These are phyloP conservation scores for Cardamine resedifolia DNA, from an alignment of 345 rosid species.

Conservation along the genomic window DNA sequence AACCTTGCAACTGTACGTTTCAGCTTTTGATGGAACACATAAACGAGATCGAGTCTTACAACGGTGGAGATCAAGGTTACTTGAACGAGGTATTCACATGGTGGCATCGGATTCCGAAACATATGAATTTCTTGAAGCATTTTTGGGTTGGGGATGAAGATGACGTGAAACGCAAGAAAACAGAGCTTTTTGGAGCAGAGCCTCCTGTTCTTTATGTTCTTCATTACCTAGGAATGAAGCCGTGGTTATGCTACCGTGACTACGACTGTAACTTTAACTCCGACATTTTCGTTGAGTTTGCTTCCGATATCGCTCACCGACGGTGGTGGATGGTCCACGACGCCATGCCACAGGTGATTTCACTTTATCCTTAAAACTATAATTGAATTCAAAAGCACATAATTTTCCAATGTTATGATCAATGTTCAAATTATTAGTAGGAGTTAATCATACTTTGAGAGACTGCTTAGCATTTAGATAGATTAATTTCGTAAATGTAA, in stretches of 20 bases:
- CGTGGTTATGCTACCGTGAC: constrained; percentile 90
- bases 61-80: constrained; percentile 92
- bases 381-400: background rate
- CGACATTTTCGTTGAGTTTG: constrained; percentile 87
- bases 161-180: constrained; percentile 67
- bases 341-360: constrained; percentile 65
- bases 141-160: constrained; percentile 87
- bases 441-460: background rate
- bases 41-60: constrained; percentile 79
- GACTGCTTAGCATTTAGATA: background rate
- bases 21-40: constrained; percentile 81
- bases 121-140: constrained; percentile 86
- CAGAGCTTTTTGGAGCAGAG: constrained; percentile 71
- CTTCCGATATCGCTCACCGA: constrained; percentile 79
- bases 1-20: constrained; percentile 85
- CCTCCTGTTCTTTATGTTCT: constrained; percentile 87
- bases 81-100: constrained; percentile 90
- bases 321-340: constrained; percentile 97
- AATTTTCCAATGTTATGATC: background rate
- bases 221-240: constrained; percentile 86
- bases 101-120: constrained; percentile 93
- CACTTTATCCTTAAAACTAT: constrained; percentile 7
- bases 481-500: background rate
- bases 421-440: background rate
- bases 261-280: constrained; percentile 94